These are phyloP conservation scores for Tetracladium setigerum DNA, from an alignment of 495 filamentous ascomycete genomes.

Conservation along the genomic window DNA sequence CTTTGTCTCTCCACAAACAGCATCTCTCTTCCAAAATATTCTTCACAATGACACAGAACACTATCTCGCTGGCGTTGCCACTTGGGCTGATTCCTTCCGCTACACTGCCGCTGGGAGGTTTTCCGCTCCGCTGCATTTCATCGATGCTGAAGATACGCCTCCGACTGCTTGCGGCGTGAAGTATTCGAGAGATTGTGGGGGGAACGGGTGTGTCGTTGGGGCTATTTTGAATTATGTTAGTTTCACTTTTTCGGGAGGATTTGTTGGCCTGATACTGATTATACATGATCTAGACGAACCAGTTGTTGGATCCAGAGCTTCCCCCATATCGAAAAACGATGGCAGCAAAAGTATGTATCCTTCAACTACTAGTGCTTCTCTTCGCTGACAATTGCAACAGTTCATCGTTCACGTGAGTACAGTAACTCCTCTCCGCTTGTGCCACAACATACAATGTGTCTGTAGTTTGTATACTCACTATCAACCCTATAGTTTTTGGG, in stretches of 20 bases:
- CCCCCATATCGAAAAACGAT: no score
- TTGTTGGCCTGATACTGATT: conserved; percentile 17
- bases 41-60: conserved; percentile 40
- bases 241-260: no score
- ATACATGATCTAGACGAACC: neutral
- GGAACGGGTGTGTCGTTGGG: conserved; percentile 52
- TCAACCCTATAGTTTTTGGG: conserved; percentile 44
- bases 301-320: no score
- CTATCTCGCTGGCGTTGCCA: conserved; percentile 51
- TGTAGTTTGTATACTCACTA: no score
- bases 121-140: conserved; percentile 56
- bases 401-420: no score
- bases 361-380: no score
- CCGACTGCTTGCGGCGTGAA: conserved; percentile 51
- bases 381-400: no score
- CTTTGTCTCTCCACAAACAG: conserved; percentile 37
- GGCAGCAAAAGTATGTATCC: no score
- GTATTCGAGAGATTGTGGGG: conserved; percentile 53
- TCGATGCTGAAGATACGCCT: conserved; percentile 61
- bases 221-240: conserved; percentile 49
- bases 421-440: no score
- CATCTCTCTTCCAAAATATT: conserved; percentile 38
- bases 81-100: conserved; percentile 54
- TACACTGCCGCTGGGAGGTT: conserved; percentile 33
- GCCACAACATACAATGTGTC: no score